Conservation (phyloP, 2,329 filamentous ascomycete genomes). For the Penicillium brevicompactum region DNA sequence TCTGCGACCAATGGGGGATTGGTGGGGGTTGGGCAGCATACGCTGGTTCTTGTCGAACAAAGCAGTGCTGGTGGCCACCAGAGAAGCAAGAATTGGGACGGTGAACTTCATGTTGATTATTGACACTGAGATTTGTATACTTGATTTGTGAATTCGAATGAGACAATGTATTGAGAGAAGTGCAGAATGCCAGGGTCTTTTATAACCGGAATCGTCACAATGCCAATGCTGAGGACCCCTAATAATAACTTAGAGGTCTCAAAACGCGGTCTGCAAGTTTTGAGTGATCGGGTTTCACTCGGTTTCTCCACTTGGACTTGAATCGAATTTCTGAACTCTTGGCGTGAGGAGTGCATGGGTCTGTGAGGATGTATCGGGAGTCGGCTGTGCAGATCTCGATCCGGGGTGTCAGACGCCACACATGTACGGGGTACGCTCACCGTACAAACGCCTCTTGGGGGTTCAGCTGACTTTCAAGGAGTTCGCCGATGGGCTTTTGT, state of each 20-base stretch:
- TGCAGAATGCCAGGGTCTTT: not conserved
- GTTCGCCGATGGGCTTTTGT: not conserved
- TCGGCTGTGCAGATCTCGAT: constrained; percentile 1
- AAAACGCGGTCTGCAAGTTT: constrained; percentile 1
- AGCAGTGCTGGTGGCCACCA: constrained; percentile 28
- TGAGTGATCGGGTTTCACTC: constrained; percentile 24
- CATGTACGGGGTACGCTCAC: not conserved
- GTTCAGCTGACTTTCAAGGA: not conserved
- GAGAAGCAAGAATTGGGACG: constrained; percentile 23
- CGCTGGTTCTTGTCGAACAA: constrained; percentile 37
- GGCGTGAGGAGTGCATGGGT: constrained; percentile 15
- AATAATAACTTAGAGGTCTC: constrained; percentile 9
- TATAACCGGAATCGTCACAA: constrained; percentile 6
- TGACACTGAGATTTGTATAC: not conserved
- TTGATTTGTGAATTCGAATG: not conserved
- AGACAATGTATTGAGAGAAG: not conserved
- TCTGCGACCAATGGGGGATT: no score
- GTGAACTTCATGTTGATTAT: constrained; percentile 32
- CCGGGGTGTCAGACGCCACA: not conserved
- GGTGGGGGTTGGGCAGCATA: constrained; percentile 13
- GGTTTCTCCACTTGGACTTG: constrained; percentile 15
- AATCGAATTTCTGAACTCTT: constrained; percentile 11
- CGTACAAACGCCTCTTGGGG: not conserved
- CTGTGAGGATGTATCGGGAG: not conserved
- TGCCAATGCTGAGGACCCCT: not conserved